These are phyloP conservation scores for Penicillium sp. DNA, from an alignment of 2,329 filamentous ascomycete species.

Conservation along the genomic window DNA sequence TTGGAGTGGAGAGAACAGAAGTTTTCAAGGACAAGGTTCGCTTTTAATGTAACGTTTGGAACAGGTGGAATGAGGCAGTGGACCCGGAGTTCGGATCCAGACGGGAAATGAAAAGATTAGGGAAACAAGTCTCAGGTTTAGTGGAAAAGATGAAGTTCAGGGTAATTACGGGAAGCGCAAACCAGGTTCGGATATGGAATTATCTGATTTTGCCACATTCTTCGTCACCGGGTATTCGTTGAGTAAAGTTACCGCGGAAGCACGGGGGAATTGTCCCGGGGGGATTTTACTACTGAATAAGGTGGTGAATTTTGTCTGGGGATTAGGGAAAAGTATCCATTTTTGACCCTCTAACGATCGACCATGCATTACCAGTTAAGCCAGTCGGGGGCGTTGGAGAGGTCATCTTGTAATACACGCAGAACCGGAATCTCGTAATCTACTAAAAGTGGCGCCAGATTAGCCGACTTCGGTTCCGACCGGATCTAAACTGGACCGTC, in stretches of 20 bases:
- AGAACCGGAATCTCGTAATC: not conserved
- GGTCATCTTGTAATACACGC: not conserved
- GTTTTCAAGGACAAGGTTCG: not conserved
- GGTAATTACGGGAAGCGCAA: conserved; percentile 10
- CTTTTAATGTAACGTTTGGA: not conserved
- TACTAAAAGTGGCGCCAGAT: not conserved
- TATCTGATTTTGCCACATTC: conserved; percentile 24
- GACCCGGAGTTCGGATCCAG: conserved; percentile 1
- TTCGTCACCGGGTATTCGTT: not conserved
- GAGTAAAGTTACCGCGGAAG: not conserved
- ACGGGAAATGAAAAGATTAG: not conserved
- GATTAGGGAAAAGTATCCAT: conserved; percentile 10
- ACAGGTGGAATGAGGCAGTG: not conserved
- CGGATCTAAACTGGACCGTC: conserved; percentile 5
- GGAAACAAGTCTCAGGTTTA: not conserved
- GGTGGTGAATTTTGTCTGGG: not conserved
- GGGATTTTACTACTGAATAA: conserved; percentile 13
- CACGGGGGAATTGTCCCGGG: not conserved
- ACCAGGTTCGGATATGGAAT: conserved; percentile 6
- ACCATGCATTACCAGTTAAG: conserved; percentile 16
- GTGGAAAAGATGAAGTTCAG: not conserved
- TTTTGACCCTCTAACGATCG: conserved; percentile 15
- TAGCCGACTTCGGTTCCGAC: conserved; percentile 7
- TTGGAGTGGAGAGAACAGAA: not conserved
- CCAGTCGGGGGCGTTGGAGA: conserved; percentile 6